Evolutionary conservation across 176 grass and related monocot species (phyloP).

Genomic region (Thalia dealbata): DNA sequence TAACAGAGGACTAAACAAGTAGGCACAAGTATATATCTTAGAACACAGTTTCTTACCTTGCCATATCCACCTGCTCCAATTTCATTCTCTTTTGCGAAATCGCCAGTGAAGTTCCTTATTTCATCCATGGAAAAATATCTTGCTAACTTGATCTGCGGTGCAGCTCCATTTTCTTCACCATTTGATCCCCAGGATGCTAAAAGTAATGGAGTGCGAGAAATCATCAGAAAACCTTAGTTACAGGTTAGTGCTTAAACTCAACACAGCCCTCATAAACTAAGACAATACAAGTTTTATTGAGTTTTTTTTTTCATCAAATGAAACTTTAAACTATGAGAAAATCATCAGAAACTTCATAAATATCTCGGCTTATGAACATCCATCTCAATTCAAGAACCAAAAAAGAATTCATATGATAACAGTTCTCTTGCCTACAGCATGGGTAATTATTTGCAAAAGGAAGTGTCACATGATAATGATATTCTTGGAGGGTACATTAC

Average conservation of each 20-base stretch:
- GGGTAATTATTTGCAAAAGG: neutral
- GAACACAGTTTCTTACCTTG: conserved; percentile 33
- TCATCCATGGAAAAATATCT: conserved; percentile 73
- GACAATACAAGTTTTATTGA: no score
- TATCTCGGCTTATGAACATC: conserved; percentile 22
- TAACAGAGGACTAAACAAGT: neutral
- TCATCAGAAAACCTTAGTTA: conserved; percentile 9
- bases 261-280: no score
- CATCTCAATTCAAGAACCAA: neutral
- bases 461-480: neutral
- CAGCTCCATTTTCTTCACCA: conserved; percentile 45
- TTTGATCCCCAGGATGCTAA: conserved; percentile 61
- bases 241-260: neutral
- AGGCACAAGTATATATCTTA: neutral
- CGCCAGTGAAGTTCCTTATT: conserved; percentile 50
- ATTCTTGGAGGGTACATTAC: conserved; percentile 14
- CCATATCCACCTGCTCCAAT: conserved; percentile 79
- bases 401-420: no score
- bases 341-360: neutral
- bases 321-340: no score
- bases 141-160: conserved; percentile 66
- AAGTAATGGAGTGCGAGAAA: conserved; percentile 23
- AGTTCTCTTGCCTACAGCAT: no score
- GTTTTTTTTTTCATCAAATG: neutral
- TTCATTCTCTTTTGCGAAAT: conserved; percentile 62